A percentile compares a stretch with the other conserved stretches of the same genome.
phyloP scores from a whole-genome alignment of 2,329 filamentous ascomycete genomes.

The Apiospora kogelbergensis region DNA sequence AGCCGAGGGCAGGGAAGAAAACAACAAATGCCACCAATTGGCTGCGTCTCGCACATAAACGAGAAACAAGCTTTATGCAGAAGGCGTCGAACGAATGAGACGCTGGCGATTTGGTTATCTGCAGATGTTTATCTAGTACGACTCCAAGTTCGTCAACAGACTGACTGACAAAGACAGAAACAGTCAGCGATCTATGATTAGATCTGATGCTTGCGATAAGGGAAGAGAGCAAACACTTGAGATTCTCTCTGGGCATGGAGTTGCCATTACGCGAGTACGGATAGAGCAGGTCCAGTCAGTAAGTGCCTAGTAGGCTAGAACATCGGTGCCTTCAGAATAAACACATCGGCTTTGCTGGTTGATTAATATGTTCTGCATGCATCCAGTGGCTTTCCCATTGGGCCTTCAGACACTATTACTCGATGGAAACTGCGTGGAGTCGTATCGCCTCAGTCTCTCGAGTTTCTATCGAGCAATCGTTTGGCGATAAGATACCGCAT shows the following conservation, averaged over 20 bases:
- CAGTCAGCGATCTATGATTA: neutral
- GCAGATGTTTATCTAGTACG: neutral
- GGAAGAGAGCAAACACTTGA: neutral
- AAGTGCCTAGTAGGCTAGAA: neutral
- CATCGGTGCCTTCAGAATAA: neutral
- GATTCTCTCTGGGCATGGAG: neutral
- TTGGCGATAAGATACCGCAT: conserved; percentile 3
- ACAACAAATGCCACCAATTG: neutral
- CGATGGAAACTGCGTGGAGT: neutral
- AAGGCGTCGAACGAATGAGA: neutral
- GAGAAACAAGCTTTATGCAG: conserved; percentile 3
- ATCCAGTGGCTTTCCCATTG: neutral
- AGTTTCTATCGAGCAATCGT: conserved; percentile 7
- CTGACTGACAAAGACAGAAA: neutral
- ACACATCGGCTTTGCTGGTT: neutral
- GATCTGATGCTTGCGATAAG: neutral
- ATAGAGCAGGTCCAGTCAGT: neutral
- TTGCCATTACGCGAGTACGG: neutral
- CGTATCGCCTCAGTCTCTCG: neutral
- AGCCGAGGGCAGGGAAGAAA: neutral
- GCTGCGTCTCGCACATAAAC: neutral
- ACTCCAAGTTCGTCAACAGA: too few species aligned
- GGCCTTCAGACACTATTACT: neutral
- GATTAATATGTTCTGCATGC: neutral
- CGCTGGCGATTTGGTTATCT: neutral